A percentile compares a stretch with the other conserved stretches of the same genome.
Evolutionary conservation across 2,329 filamentous ascomycete genomes (phyloP).

Genomic region (Xylariaceae sp.): DNA sequence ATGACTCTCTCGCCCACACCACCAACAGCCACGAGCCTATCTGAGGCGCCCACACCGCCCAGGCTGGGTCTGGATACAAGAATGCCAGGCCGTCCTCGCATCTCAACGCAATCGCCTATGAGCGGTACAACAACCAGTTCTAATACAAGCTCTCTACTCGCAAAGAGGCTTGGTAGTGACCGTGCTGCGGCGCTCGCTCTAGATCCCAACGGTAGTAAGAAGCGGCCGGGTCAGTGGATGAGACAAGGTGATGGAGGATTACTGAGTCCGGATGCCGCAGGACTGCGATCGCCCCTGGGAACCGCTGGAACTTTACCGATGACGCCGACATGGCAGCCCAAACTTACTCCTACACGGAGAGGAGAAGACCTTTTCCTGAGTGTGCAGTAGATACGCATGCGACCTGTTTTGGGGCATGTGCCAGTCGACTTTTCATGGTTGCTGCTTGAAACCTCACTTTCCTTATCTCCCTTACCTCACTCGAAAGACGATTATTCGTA

Average conservation of each 20-base stretch:
- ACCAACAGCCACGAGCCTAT: constrained; percentile 5
- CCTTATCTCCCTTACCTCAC: too few species aligned
- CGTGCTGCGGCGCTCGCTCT: constrained; percentile 44
- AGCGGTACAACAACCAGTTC: constrained; percentile 25
- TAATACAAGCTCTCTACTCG: constrained; percentile 40
- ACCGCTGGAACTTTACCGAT: constrained; percentile 30
- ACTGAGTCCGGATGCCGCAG: constrained; percentile 17
- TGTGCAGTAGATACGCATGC: constrained; percentile 37
- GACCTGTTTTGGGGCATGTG: too few species aligned
- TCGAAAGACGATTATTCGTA: too few species aligned
- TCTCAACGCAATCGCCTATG: constrained; percentile 16
- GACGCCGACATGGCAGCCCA: constrained; percentile 59
- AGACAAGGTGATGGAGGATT: constrained; percentile 10
- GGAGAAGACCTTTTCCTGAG: constrained; percentile 62
- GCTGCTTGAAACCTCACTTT: too few species aligned
- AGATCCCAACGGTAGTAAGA: constrained; percentile 19
- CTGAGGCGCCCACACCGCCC: constrained; percentile 11
- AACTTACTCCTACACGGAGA: constrained; percentile 61
- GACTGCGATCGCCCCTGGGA: constrained; percentile 15
- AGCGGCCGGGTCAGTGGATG: constrained; percentile 22
- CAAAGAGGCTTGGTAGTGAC: constrained; percentile 48
- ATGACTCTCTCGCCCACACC: constrained; percentile 10
- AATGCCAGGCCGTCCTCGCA: constrained; percentile 8
- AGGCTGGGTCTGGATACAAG: constrained; percentile 12
- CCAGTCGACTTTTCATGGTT: too few species aligned